These are phyloP conservation scores for Bryum argenteum DNA, from an alignment of 225 moss, liverwort and hornwort genomes.

Conservation along the genomic window DNA sequence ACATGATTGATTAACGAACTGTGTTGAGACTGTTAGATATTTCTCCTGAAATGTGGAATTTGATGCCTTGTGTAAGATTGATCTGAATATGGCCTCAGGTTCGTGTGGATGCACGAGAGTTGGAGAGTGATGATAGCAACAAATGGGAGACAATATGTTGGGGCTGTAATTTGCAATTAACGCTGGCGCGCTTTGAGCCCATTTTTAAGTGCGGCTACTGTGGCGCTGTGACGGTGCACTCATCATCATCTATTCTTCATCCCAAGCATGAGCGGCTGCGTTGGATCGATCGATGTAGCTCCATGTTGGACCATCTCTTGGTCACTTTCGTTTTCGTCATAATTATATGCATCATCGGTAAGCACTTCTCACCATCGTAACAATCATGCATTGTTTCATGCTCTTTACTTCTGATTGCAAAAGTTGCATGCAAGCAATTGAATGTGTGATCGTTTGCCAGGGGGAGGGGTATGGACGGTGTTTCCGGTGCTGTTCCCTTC, in stretches of 20 bases:
- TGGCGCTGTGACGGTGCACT: conserved; percentile 66
- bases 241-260: conserved; percentile 18
- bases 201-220: conserved; percentile 88
- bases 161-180: conserved; percentile 73
- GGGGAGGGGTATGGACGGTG: conserved; percentile 80
- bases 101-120: conserved; percentile 32
- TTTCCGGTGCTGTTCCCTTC: conserved; percentile 76
- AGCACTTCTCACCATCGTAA: conserved; percentile 23
- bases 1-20: too few species aligned
- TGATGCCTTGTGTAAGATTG: too few species aligned
- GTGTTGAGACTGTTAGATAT: too few species aligned
- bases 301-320: conserved; percentile 68
- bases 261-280: conserved; percentile 39
- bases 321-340: conserved; percentile 58
- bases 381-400: too few species aligned
- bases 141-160: conserved; percentile 63
- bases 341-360: conserved; percentile 66
- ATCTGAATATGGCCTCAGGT: conserved; percentile 27
- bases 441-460: conserved; percentile 41
- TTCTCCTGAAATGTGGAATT: too few species aligned
- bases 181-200: conserved; percentile 58
- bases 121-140: conserved; percentile 24
- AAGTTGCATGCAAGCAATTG: background rate
- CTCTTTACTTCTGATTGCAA: background rate
- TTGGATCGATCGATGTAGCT: conserved; percentile 49